Evolutionary conservation across 1,284 basidiomycete species (phyloP).

Genomic region (Cryptococcus deneoformans): DNA sequence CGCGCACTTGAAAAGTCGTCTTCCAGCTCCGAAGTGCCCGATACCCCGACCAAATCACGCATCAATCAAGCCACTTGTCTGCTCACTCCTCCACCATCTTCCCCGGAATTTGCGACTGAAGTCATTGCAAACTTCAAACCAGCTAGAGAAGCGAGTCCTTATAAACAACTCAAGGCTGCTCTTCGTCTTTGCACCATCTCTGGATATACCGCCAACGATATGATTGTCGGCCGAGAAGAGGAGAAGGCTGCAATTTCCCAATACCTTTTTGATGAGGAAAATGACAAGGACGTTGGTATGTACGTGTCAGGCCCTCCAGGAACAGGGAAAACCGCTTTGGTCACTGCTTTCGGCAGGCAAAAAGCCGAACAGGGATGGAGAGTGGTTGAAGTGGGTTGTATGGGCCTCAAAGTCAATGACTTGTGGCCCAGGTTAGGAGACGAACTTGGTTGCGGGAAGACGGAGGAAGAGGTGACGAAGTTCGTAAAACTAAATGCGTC

Average conservation of each 20-base stretch:
- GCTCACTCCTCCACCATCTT: too few species aligned
- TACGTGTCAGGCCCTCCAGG: slow-evolving; percentile 51
- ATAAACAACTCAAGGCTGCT: slow-evolving; percentile 43
- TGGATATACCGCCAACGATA: slow-evolving; percentile 8
- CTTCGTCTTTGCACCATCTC: slow-evolving; percentile 36
- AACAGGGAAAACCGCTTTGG: slow-evolving; percentile 50
- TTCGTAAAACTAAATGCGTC: slow-evolving; percentile 13
- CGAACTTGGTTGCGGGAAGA: slow-evolving; percentile 32
- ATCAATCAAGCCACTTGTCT: too few species aligned
- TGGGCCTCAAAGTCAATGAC: slow-evolving; percentile 40
- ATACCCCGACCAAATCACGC: too few species aligned
- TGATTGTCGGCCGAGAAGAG: slow-evolving; percentile 43
- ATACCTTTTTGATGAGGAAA: slow-evolving; percentile 30
- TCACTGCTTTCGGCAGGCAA: slow-evolving; percentile 38
- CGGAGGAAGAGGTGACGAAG: slow-evolving; percentile 30
- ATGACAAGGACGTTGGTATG: slow-evolving; percentile 30
- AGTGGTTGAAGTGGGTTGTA: slow-evolving; percentile 45
- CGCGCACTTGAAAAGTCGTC: too few species aligned
- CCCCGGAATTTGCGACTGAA: too few species aligned
- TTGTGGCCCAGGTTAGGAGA: slow-evolving; percentile 39
- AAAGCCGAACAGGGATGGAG: slow-evolving; percentile 33
- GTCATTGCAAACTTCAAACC: too few species aligned
- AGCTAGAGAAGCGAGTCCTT: slow-evolving; percentile 25
- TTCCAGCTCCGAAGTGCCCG: too few species aligned
- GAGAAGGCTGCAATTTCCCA: slow-evolving; percentile 36